Percentiles rank a stretch among this genome's conserved stretches.
Conservation (phyloP, 2,329 filamentous ascomycete genomes). For the Trichoderma pleuroti region DNA sequence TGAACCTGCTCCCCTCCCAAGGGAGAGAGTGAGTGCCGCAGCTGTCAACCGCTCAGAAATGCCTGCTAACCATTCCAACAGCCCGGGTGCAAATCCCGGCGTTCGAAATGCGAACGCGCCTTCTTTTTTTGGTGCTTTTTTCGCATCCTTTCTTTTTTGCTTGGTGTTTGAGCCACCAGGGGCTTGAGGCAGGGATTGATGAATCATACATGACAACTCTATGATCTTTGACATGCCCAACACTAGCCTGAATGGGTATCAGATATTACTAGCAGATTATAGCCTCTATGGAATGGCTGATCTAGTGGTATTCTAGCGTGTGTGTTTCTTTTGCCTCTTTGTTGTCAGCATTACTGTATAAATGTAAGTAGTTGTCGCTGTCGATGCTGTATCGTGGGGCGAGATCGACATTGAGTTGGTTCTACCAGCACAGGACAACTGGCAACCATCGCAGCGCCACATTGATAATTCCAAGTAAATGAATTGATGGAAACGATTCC, state of each 20-base stretch:
- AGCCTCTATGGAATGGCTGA: background rate
- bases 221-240: background rate
- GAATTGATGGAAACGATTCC: background rate
- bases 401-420: background rate
- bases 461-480: background rate
- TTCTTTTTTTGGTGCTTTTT: constrained; percentile 21
- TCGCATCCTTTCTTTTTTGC: background rate
- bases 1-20: constrained; percentile 28
- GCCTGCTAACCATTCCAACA: constrained; percentile 17
- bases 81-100: constrained; percentile 28
- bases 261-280: background rate
- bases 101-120: constrained; percentile 22
- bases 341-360: background rate
- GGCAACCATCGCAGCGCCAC: background rate
- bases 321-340: background rate
- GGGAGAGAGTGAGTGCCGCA: constrained; percentile 27
- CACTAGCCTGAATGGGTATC: background rate
- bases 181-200: background rate
- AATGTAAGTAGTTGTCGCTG: too few relatives aligned
- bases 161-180: background rate
- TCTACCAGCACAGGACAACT: background rate
- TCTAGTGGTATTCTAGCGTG: background rate
- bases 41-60: constrained; percentile 3
- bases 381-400: background rate
- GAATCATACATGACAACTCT: background rate